Evolutionary conservation across 2,329 filamentous ascomycete genomes (phyloP).

Genomic region (Neodidymelliopsis sp.): DNA sequence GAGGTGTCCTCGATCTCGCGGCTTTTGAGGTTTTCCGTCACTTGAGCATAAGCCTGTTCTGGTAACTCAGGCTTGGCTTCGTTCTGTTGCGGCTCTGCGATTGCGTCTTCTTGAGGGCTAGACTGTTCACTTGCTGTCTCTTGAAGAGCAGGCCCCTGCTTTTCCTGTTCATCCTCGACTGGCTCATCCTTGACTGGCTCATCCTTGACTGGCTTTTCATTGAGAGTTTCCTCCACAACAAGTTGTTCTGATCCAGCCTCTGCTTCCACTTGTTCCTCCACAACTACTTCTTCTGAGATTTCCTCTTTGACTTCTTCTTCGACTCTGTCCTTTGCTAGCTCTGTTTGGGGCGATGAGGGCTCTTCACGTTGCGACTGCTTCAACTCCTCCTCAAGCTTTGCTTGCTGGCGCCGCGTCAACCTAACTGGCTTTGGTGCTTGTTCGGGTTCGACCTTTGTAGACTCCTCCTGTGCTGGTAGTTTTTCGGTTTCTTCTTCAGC

Average conservation of each 20-base stretch:
- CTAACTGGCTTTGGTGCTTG: constrained; percentile 2
- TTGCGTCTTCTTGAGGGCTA: background rate
- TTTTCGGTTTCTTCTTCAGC: background rate
- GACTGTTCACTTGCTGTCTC: background rate
- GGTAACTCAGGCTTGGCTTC: too few relatives aligned
- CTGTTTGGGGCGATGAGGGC: constrained; percentile 2
- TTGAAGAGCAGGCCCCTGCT: too few relatives aligned
- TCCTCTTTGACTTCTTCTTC: constrained; percentile 9
- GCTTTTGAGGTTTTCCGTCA: too few relatives aligned
- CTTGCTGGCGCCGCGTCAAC: constrained; percentile 6
- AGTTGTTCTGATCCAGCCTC: background rate
- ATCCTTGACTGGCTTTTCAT: background rate
- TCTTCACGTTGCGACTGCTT: constrained; percentile 3
- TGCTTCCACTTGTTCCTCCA: background rate
- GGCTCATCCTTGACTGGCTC: background rate
- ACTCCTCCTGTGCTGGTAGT: background rate
- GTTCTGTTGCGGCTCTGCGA: background rate
- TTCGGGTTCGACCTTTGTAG: background rate
- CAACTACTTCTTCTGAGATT: background rate
- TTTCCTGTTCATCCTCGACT: background rate
- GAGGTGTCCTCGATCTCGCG: background rate
- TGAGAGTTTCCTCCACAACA: too few relatives aligned
- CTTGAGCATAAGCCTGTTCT: too few relatives aligned
- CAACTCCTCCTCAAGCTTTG: constrained; percentile 6
- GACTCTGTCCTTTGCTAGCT: constrained; percentile 1